These are phyloP conservation scores for Vigna reflexopilosa DNA, from an alignment of 306 rosid species.

Conservation along the genomic window DNA sequence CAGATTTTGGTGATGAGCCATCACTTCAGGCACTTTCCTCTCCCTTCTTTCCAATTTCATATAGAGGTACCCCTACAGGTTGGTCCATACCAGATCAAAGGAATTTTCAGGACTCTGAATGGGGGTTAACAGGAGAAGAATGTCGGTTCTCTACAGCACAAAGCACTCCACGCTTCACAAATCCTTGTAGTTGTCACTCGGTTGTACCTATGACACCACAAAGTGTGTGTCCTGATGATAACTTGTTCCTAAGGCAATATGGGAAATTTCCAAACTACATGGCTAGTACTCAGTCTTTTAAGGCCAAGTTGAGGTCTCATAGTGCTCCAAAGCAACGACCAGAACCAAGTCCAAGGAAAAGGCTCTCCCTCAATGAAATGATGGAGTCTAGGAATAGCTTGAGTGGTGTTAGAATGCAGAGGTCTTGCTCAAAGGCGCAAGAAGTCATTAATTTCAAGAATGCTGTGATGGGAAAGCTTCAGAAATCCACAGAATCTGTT, in stretches of 20 bases:
- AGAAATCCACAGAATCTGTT: slow-evolving; percentile 54
- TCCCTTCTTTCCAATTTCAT: slow-evolving; percentile 57
- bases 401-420: slow-evolving; percentile 86
- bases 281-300: slow-evolving; percentile 76
- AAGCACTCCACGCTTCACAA: slow-evolving; percentile 77
- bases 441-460: slow-evolving; percentile 83
- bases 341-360: slow-evolving; percentile 63
- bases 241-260: slow-evolving; percentile 49
- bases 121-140: slow-evolving; percentile 78
- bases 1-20: slow-evolving; percentile 70
- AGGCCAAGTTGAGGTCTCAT: slow-evolving; percentile 88
- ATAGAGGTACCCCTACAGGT: slow-evolving; percentile 49
- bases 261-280: slow-evolving; percentile 70
- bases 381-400: slow-evolving; percentile 77
- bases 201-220: slow-evolving; percentile 59
- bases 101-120: slow-evolving; percentile 62
- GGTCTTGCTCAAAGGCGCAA: slow-evolving; percentile 78
- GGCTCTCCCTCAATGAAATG: slow-evolving; percentile 72
- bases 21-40: slow-evolving; percentile 56
- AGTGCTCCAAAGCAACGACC: slow-evolving; percentile 96
- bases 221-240: slow-evolving; percentile 55
- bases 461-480: slow-evolving; percentile 79
- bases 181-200: slow-evolving; percentile 53
- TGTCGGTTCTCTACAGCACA: slow-evolving; percentile 86
- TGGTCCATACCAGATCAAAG: slow-evolving; percentile 56